A percentile compares a stretch with the other conserved stretches of the same genome.
Evolutionary conservation across 352 stramenopile genomes (phyloP).

Genomic region (Phytophthora fragariae): DNA sequence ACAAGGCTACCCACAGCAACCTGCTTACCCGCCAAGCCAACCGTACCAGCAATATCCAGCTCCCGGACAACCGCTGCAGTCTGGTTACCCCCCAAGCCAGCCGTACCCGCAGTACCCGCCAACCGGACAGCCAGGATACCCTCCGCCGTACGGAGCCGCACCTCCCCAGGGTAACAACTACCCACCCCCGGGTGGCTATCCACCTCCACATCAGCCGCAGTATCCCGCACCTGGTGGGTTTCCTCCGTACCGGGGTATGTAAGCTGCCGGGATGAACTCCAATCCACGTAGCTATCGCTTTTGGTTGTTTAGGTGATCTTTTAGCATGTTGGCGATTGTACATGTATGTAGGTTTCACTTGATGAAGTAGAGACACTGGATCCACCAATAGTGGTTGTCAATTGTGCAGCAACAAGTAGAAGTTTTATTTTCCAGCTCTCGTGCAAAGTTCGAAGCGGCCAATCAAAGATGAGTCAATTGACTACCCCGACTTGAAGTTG

Average conservation of each 20-base stretch:
- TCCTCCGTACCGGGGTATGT: constrained; percentile 38
- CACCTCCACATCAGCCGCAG: constrained; percentile 24
- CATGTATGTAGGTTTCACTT: no score
- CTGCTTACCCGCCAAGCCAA: constrained; percentile 28
- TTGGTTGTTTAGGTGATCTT: background rate
- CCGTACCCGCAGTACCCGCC: constrained; percentile 39
- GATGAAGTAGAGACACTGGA: background rate
- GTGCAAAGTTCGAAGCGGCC: background rate
- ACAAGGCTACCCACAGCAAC: constrained; percentile 27
- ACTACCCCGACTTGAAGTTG: constrained; percentile 15
- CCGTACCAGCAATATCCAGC: constrained; percentile 32
- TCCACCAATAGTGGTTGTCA: constrained; percentile 8
- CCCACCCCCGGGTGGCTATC: constrained; percentile 29
- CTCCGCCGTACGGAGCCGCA: constrained; percentile 40
- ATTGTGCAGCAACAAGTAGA: constrained; percentile 15
- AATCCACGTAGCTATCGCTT: background rate
- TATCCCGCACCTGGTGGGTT: constrained; percentile 38
- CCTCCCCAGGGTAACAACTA: constrained; percentile 37
- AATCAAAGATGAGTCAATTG: constrained; percentile 12
- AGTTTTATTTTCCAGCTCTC: constrained; percentile 9
- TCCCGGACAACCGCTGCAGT: constrained; percentile 29
- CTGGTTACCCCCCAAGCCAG: constrained; percentile 10
- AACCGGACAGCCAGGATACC: constrained; percentile 39
- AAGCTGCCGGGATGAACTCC: constrained; percentile 1
- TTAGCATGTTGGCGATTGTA: no score